phyloP scores from a whole-genome alignment of 768 basidiomycete species.

The Austroboletus eburneus region DNA sequence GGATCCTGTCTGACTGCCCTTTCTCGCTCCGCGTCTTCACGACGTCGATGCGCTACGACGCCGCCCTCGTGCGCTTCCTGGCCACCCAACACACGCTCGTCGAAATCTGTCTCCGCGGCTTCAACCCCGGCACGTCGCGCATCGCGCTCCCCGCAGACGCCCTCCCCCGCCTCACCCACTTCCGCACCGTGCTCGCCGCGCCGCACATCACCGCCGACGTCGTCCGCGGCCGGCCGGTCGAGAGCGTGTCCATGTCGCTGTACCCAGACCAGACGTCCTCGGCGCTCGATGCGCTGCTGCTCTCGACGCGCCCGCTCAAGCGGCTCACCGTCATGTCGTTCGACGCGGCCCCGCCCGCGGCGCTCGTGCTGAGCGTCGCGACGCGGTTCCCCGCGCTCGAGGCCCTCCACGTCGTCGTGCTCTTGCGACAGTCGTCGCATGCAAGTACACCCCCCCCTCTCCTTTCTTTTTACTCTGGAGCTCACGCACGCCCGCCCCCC shows the following conservation, averaged over 20 bases:
- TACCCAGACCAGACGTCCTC: conserved; percentile 37
- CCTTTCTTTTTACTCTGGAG: conserved; percentile 27
- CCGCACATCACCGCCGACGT: conserved; percentile 43
- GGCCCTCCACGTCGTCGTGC: conserved; percentile 57
- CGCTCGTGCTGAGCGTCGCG: conserved; percentile 46
- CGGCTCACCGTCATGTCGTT: conserved; percentile 59
- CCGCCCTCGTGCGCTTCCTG: conserved; percentile 46
- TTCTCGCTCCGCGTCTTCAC: conserved; percentile 47
- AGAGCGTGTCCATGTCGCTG: conserved; percentile 50
- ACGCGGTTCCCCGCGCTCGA: conserved; percentile 47
- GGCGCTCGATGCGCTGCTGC: conserved; percentile 42
- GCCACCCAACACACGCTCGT: conserved; percentile 43
- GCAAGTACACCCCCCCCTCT: conserved; percentile 31
- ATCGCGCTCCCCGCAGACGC: conserved; percentile 36
- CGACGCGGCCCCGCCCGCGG: conserved; percentile 41
- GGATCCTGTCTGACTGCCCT: conserved; percentile 44
- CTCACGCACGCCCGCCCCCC: no score
- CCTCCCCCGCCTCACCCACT: conserved; percentile 44
- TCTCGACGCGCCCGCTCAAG: conserved; percentile 37
- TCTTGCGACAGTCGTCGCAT: conserved; percentile 45
- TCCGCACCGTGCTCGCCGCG: conserved; percentile 53
- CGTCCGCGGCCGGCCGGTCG: conserved; percentile 45
- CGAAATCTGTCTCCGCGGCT: conserved; percentile 55
- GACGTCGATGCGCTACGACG: conserved; percentile 54
- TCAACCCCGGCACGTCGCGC: conserved; percentile 31